Base-by-base conservation (phyloP, 106 monocot species). In the Alisma plantagoaquatica region DNA sequence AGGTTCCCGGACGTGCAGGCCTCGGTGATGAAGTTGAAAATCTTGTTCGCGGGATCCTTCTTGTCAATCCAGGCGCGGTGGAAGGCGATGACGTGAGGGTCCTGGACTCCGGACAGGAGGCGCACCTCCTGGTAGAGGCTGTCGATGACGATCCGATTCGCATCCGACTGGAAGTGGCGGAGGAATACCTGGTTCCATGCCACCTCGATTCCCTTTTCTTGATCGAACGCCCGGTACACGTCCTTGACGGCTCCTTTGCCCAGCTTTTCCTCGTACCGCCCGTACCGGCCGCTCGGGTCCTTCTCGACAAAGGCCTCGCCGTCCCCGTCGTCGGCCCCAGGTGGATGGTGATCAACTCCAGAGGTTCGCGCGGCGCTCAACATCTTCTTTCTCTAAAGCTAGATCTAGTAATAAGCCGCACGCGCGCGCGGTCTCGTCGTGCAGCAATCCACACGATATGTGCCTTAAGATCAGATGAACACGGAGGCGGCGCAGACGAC, bases 1-100 rank as follows among this genome's bases (percentile, higher is more conserved):
- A 92, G 82, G 43, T 66, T 67, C 18, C 92, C 87, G 22, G 92
- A 93, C 15, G 70, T 87, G 66, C 87, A 93, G 30, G 87, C 65
- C 74, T 93, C 92, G 9, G 92, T 93, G 70, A 93, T 83, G 68
- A 93, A 93, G 43, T 93, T 87, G 53, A 93, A 70, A 2, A 66
- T 87, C 26, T 44, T n/a, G 23, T 42, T 8, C 0, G 51, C 42
- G 27, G 16, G 23, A 33, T 75, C 69, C 8, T 57, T 45, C 84
- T 79, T 79, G 10, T 71, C 65, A 47, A 43, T 55, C n/a, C n/a
- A n/a, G n/a, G n/a, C n/a, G n/a, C n/a, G n/a, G 56, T 93, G 60
- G 27, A 93, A 62, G 3, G 65, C 31, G 67, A 93, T 83, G 61
- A 93, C 80, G 59, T 77, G 73, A 11, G 54, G 60, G 52, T 93